A percentile compares a stretch with the other conserved stretches of the same genome.
Conservation (phyloP, 176 grass and related monocot species). For the Poa pratensis region DNA sequence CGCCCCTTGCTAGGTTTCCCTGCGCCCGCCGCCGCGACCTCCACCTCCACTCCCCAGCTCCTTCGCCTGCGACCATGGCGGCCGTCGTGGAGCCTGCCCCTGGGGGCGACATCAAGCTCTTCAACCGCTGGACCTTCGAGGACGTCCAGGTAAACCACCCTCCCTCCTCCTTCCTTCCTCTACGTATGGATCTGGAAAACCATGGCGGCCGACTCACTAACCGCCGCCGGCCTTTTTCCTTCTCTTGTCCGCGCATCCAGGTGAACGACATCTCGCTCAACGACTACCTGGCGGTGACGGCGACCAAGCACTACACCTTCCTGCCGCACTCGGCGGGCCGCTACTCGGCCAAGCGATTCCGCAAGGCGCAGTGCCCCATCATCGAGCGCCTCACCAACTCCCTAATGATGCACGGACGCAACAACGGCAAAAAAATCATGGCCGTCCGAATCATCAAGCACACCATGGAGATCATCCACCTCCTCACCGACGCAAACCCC, state of each 20-base stretch:
- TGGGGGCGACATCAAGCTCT: constrained; percentile 69
- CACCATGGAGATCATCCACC: constrained; percentile 88
- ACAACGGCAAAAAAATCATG: constrained; percentile 89
- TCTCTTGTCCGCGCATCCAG: no score
- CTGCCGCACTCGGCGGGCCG: constrained; percentile 85
- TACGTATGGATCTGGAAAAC: no score
- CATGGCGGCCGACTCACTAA: no score
- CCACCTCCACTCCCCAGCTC: not conserved
- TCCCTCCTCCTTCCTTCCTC: no score
- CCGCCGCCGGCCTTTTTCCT: no score
- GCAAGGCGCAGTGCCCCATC: constrained; percentile 93
- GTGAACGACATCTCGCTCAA: constrained; percentile 77
- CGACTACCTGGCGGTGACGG: constrained; percentile 73
- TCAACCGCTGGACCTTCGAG: constrained; percentile 83
- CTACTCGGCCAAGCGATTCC: constrained; percentile 84
- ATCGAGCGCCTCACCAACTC: constrained; percentile 90
- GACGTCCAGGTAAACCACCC: constrained; percentile 58
- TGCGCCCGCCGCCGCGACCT: not conserved
- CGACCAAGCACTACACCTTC: constrained; percentile 75
- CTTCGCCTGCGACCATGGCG: constrained; percentile 20
- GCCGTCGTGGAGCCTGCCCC: constrained; percentile 40
- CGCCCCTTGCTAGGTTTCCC: not conserved
- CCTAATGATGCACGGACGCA: constrained; percentile 93
- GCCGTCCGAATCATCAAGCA: constrained; percentile 88
- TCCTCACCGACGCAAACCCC: constrained; percentile 85